Percentiles rank a stretch among this genome's conserved stretches.
These are phyloP conservation scores for Trichoderma pleuroti DNA, from an alignment of 2,329 filamentous ascomycete genomes.

Conservation along the genomic window DNA sequence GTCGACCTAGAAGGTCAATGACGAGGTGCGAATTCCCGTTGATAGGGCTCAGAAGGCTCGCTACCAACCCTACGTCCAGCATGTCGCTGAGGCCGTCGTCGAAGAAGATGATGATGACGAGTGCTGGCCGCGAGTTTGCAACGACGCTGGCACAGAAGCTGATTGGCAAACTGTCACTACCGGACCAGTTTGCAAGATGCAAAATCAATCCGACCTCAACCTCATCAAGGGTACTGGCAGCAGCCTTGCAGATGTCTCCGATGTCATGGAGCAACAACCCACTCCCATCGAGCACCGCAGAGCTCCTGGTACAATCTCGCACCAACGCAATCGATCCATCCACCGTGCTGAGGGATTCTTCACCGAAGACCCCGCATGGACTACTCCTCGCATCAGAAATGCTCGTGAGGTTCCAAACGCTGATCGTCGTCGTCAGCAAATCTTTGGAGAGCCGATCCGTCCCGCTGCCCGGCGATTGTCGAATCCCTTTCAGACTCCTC, in stretches of 20 bases:
- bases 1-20: conserved; percentile 41
- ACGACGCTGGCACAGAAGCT: conserved; percentile 26
- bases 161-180: conserved; percentile 40
- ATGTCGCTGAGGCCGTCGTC: not conserved
- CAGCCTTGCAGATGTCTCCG: conserved; percentile 46
- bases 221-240: conserved; percentile 36
- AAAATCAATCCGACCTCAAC: conserved; percentile 25
- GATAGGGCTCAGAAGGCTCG: conserved; percentile 19
- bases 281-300: not conserved
- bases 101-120: not conserved
- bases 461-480: conserved; percentile 27
- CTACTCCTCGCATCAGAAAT: not conserved
- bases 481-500: conserved; percentile 25
- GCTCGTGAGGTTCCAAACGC: not conserved
- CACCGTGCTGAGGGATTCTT: not conserved
- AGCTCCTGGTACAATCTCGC: not conserved
- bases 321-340: not conserved
- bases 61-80: not conserved
- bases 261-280: conserved; percentile 25
- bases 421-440: not conserved
- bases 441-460: conserved; percentile 19
- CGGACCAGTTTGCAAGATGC: conserved; percentile 26
- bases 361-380: not conserved
- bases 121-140: conserved; percentile 20
- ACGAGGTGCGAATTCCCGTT: conserved; percentile 38